Evolutionary conservation across 345 rosid genomes (phyloP), one percentile per base, ranked within the genome.

Genomic region (Combretum micranthum): DNA sequence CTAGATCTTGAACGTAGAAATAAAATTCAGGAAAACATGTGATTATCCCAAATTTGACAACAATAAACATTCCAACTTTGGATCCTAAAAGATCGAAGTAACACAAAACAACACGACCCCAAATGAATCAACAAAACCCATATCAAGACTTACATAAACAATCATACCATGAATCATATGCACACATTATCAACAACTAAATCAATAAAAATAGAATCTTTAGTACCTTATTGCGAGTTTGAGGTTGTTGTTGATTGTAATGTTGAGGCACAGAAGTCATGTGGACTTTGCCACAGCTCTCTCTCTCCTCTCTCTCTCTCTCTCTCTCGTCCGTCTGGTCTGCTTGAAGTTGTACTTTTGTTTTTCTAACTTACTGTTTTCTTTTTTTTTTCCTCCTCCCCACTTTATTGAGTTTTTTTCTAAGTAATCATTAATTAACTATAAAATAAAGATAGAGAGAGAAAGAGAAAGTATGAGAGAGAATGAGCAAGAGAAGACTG

Each of bases 191-290:
- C 1, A 32, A 32, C 39, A 32, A 32, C 9, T 32, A 32, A 32
- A 4, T 32, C 9, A 32, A 11, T 32, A 32, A 15, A 20, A 56
- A 15, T 47, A 21, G 71, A 64, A 62, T 76, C 80, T 57, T 63
- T 75, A 64, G 61, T 65, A 42, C 16, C 72, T 51, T 65, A 70
- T 15, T n/a, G 64, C 19, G 49, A 19, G 66, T 42, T 20, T 56
- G 56, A 20, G 58, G 64, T 12, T 26, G 62, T n/a, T n/a, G n/a
- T 50, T 50, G 62, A 44, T 52, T 50, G 58, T 63, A 62, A 55
- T 71, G 80, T 42, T 67, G 77, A 53, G 69, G 77, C 58, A 72
- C 57, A 2, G 84, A 70, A 55, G 87, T 73, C 87, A 82, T 79
- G 79, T 75, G 84, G 72, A 71, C 72, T 74, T 53, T 81, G 58